These are phyloP conservation scores for Arabidopsis hybrid DNA, from an alignment of 441 rosid genomes.

Conservation along the genomic window DNA sequence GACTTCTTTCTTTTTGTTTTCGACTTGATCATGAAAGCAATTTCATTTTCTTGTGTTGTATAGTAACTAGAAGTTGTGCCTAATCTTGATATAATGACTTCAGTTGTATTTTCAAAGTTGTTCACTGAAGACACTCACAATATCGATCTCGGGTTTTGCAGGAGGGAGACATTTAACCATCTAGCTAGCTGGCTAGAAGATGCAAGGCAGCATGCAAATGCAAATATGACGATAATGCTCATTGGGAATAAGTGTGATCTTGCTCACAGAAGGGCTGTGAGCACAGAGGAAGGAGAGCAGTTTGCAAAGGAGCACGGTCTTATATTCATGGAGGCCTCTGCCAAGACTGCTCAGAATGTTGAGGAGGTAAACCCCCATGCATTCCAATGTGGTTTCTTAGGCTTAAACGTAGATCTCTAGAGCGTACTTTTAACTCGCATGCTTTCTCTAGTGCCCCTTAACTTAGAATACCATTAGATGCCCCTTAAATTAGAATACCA, in stretches of 20 bases:
- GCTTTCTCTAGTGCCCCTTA: conserved; percentile 15
- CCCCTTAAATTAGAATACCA: not conserved
- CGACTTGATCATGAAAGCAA: conserved; percentile 1
- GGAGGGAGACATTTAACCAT: conserved; percentile 98
- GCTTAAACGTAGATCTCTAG: not conserved
- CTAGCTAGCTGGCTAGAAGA: conserved; percentile 99
- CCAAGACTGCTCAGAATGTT: conserved; percentile 97
- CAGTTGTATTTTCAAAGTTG: too few species aligned
- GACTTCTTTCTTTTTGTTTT: not conserved
- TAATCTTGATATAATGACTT: too few species aligned
- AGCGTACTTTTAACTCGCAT: not conserved
- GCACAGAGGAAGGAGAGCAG: conserved; percentile 95
- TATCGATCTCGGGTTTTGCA: conserved; percentile 31
- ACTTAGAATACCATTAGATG: not conserved
- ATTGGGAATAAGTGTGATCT: conserved; percentile 97
- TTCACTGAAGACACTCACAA: not conserved
- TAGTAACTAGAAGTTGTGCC: not conserved
- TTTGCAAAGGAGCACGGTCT: conserved; percentile 97
- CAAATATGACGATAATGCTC: conserved; percentile 98
- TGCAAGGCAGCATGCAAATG: conserved; percentile 98
- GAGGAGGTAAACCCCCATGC: conserved; percentile 65
- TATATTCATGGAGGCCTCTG: conserved; percentile 99
- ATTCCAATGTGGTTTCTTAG: conserved; percentile 5
- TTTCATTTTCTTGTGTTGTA: not conserved
- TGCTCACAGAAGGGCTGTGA: conserved; percentile 95